Evolutionary conservation across 2,329 filamentous ascomycete genomes (phyloP).

Genomic region (Orbilia ellipsospora): DNA sequence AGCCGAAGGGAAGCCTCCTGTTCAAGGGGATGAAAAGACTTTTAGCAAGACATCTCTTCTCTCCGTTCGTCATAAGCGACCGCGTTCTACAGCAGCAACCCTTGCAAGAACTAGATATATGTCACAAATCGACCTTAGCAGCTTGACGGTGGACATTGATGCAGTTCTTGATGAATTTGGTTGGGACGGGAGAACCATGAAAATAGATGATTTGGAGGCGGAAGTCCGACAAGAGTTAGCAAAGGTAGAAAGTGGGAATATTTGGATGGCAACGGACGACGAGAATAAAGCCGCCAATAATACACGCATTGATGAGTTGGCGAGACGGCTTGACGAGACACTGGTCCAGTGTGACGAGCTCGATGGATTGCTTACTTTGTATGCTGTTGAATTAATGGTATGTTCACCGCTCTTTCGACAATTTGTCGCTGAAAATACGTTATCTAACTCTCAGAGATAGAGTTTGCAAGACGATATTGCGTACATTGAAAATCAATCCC

Average conservation of each 20-base stretch:
- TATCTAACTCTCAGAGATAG: constrained; percentile 64
- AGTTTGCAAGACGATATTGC: constrained; percentile 95
- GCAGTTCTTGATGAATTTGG: constrained; percentile 59
- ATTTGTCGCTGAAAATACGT: too few relatives aligned
- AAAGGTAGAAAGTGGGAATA: constrained; percentile 59
- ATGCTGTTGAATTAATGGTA: constrained; percentile 91
- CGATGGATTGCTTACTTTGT: constrained; percentile 91
- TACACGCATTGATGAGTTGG: constrained; percentile 86
- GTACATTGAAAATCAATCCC: constrained; percentile 96
- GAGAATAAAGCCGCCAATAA: constrained; percentile 70
- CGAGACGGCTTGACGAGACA: constrained; percentile 85
- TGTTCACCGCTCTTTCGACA: background rate
- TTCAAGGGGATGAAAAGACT: constrained; percentile 20
- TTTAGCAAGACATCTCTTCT: constrained; percentile 39
- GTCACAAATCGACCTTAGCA: constrained; percentile 57
- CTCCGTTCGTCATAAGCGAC: constrained; percentile 45
- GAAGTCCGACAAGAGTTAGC: constrained; percentile 59
- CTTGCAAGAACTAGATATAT: constrained; percentile 53
- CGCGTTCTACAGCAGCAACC: constrained; percentile 39
- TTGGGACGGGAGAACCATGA: constrained; percentile 58
- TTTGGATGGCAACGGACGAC: constrained; percentile 62
- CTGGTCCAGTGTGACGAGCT: constrained; percentile 96
- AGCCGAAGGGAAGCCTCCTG: constrained; percentile 8
- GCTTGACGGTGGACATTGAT: constrained; percentile 58
- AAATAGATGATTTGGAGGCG: constrained; percentile 58